These are phyloP conservation scores for Verticillium isaacii DNA, from an alignment of 2,329 filamentous ascomycete genomes.

Conservation along the genomic window DNA sequence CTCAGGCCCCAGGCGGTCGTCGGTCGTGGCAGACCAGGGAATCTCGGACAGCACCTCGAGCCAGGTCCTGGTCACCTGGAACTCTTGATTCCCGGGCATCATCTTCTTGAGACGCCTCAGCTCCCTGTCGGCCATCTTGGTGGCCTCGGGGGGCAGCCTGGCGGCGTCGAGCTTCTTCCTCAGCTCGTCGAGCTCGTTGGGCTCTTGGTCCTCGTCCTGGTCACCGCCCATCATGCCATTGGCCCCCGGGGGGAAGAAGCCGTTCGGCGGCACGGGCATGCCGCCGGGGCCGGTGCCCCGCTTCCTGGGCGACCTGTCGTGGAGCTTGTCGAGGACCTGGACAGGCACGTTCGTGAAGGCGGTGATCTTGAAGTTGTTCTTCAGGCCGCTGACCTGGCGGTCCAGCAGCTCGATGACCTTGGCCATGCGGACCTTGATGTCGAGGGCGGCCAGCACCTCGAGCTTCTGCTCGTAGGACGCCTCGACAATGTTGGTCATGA, in stretches of 20 bases:
- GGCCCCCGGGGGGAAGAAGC: conserved; percentile 14
- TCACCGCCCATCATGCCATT: conserved; percentile 32
- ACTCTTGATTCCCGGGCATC: conserved; percentile 93
- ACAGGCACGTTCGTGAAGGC: conserved; percentile 65
- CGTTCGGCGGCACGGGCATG: conserved; percentile 9
- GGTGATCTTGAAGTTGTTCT: conserved; percentile 82
- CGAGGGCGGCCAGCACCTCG: conserved; percentile 74
- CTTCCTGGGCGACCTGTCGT: conserved; percentile 19
- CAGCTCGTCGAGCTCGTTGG: conserved; percentile 86
- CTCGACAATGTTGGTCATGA: conserved; percentile 92
- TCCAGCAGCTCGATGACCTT: conserved; percentile 80
- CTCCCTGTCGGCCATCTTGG: conserved; percentile 87
- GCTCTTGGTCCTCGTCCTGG: conserved; percentile 69
- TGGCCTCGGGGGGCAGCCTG: conserved; percentile 74
- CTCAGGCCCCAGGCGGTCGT: conserved; percentile 78
- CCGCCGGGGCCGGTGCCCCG: conserved; percentile 7
- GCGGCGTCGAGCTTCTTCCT: conserved; percentile 83
- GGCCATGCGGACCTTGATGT: conserved; percentile 72
- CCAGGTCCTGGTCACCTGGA: conserved; percentile 89
- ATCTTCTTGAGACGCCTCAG: conserved; percentile 87
- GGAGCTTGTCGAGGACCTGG: conserved; percentile 53
- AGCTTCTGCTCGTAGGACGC: conserved; percentile 88
- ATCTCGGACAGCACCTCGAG: conserved; percentile 92
- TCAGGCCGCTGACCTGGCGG: conserved; percentile 76
- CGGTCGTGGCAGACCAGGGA: conserved; percentile 80